Evolutionary conservation across 1,284 basidiomycete species (phyloP).

Genomic region (Ganoderma lingzhi): DNA sequence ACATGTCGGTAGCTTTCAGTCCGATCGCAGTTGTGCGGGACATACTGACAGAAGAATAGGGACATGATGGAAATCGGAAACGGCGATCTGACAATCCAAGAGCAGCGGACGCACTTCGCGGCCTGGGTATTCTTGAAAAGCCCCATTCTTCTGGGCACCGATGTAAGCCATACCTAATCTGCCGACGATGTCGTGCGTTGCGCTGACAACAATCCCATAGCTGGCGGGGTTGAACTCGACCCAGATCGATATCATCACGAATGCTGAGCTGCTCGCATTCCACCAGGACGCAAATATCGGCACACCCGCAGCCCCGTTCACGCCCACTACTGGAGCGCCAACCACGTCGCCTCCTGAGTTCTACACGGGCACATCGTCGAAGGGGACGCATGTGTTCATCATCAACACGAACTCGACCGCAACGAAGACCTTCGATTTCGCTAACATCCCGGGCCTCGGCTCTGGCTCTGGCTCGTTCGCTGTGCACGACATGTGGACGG

Average conservation of each 20-base stretch:
- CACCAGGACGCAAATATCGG: slow-evolving; percentile 57
- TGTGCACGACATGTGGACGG: slow-evolving; percentile 65
- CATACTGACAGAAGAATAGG: slow-evolving; percentile 15
- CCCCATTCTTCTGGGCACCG: slow-evolving; percentile 62
- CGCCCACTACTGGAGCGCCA: slow-evolving; percentile 46
- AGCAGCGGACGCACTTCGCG: slow-evolving; percentile 64
- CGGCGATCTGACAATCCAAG: slow-evolving; percentile 55
- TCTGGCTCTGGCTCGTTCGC: slow-evolving; percentile 44
- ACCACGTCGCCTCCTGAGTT: slow-evolving; percentile 57
- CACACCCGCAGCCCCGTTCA: slow-evolving; percentile 57
- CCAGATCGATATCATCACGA: slow-evolving; percentile 58
- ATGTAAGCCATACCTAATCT: slow-evolving; percentile 42
- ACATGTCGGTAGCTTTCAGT: slow-evolving; percentile 46
- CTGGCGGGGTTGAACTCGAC: slow-evolving; percentile 48
- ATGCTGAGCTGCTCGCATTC: slow-evolving; percentile 61
- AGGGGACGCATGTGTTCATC: slow-evolving; percentile 61
- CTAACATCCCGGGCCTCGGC: slow-evolving; percentile 52
- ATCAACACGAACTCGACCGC: slow-evolving; percentile 54
- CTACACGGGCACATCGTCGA: slow-evolving; percentile 55
- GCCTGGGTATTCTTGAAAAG: slow-evolving; percentile 65
- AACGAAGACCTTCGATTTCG: slow-evolving; percentile 55
- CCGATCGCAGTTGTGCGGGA: neutral
- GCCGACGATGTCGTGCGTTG: neutral
- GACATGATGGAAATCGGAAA: slow-evolving; percentile 71
- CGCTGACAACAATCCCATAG: slow-evolving; percentile 39